Evolutionary conservation across 441 rosid species (phyloP).

Genomic region (Syzygium syzygioides): DNA sequence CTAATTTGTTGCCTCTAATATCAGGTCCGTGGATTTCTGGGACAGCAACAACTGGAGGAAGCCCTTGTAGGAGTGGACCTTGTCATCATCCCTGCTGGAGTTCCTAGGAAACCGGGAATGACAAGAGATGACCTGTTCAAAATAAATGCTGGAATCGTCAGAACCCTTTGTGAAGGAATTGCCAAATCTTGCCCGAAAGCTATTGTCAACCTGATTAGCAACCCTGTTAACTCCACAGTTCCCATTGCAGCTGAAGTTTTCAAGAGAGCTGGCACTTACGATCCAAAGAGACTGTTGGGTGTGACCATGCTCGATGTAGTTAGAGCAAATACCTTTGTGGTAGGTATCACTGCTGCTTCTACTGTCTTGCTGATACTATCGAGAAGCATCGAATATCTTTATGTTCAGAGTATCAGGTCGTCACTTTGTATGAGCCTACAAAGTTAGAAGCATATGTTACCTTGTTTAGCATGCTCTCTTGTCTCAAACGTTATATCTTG

Average conservation of each 20-base stretch:
- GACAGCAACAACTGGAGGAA: conserved; percentile 65
- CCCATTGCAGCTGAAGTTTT: conserved; percentile 87
- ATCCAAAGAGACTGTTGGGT: conserved; percentile 75
- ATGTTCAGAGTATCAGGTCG: background rate
- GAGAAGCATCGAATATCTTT: background rate
- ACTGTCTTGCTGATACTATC: background rate
- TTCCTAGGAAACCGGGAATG: conserved; percentile 96
- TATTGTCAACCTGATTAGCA: conserved; percentile 70
- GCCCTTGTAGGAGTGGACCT: conserved; percentile 84
- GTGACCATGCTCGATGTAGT: conserved; percentile 86
- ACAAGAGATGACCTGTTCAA: conserved; percentile 91
- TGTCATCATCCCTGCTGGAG: conserved; percentile 88
- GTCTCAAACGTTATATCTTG: background rate
- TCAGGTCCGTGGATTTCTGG: conserved; percentile 81
- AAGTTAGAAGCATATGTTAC: background rate
- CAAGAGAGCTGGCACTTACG: conserved; percentile 81
- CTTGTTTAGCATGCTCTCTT: background rate
- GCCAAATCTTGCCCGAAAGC: conserved; percentile 72
- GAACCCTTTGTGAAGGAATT: conserved; percentile 73
- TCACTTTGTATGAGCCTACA: background rate
- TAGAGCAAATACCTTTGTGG: conserved; percentile 87
- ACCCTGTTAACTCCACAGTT: conserved; percentile 89
- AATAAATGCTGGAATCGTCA: conserved; percentile 90
- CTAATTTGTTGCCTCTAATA: background rate
- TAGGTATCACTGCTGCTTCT: conserved; percentile 8